Base-by-base conservation (phyloP, 371 early-diverging fungal genomes). In the Dentiscutata heterogama region DNA sequence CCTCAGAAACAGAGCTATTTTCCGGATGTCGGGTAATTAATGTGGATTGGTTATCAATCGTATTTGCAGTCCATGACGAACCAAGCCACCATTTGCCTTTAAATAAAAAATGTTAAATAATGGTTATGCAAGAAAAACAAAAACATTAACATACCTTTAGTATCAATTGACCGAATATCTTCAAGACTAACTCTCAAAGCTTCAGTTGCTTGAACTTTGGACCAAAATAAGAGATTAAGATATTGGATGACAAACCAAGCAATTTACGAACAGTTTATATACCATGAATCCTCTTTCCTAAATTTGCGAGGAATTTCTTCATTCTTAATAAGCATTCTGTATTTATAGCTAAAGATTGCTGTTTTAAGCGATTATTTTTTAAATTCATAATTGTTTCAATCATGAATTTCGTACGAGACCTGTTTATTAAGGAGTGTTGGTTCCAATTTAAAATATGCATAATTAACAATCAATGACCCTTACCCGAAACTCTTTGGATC, bases 331-430 rank as follows among this genome's bases (percentile, higher is more conserved):
- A 90, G 76, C 90, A 89, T 25, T 95, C 95, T 31, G 89, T 86
- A 67, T 85, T 90, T 25, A 84, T 67, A 63, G 89, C 90, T 4
- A 87, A 85, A 5, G 87, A 87, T 3, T 88, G 86, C 65, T 87
- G 88, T 87, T 95, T 94, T 84, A 95, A 90, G 82, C 95, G 93
- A 90, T 99, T 99, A 86, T 98, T 97, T 86, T 96, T 97, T 58
- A 99, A 88, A 76, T 96, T 94, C 70, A 92, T 90, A 75, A 99
- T 88, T 13, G 94, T 95, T 87, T 99, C 99, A 58, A 98, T 87
- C 97, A 99, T 94, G 85, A 97, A 99, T 84, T 94, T 94, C 78
- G 93, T 91, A 72, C 98, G 93, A 20, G 92, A 91, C 2, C 93
- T 94, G 72, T 27, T 71, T 25, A 6, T 18, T 50, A 22, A 16